Evolutionary conservation across 768 basidiomycete species (phyloP).

Genomic region (Saitozyma podzolica): DNA sequence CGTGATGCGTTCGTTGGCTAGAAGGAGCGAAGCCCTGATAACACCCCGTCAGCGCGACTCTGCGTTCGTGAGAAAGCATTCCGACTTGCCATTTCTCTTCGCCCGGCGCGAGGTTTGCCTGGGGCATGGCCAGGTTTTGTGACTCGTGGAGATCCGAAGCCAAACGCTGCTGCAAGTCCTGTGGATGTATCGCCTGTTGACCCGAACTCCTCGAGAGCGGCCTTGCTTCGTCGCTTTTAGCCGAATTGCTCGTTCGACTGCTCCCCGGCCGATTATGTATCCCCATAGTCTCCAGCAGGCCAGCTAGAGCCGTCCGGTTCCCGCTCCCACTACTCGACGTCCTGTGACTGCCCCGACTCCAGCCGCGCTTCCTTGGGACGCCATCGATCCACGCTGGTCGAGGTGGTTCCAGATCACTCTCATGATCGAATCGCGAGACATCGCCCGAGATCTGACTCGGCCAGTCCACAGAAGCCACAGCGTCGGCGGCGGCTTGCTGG

Average conservation of each 20-base stretch:
- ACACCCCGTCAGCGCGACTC: conserved; percentile 1
- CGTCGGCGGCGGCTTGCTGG: conserved; percentile 30
- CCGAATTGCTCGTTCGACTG: conserved; percentile 18
- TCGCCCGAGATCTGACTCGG: neutral
- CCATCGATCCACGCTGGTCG: conserved; percentile 30
- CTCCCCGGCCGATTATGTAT: conserved; percentile 13
- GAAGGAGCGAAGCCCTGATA: conserved; percentile 32
- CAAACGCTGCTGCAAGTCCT: too few species aligned
- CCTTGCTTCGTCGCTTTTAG: too few species aligned
- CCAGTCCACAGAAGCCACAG: conserved; percentile 28
- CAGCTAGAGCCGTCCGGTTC: conserved; percentile 35
- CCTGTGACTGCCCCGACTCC: conserved; percentile 8
- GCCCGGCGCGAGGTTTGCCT: neutral
- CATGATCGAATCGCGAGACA: neutral
- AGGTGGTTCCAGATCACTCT: conserved; percentile 17
- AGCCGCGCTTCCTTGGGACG: conserved; percentile 10
- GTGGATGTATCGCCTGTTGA: neutral
- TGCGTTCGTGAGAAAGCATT: neutral
- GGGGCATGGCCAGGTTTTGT: neutral
- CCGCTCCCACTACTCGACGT: conserved; percentile 28
- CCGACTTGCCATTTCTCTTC: conserved; percentile 16
- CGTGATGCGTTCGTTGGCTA: conserved; percentile 41
- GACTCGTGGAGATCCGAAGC: too few species aligned
- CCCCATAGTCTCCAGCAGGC: conserved; percentile 40
- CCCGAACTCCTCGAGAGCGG: too few species aligned